Evolutionary conservation across 495 filamentous ascomycete genomes (phyloP).

Genomic region (Oidiodendron maius): DNA sequence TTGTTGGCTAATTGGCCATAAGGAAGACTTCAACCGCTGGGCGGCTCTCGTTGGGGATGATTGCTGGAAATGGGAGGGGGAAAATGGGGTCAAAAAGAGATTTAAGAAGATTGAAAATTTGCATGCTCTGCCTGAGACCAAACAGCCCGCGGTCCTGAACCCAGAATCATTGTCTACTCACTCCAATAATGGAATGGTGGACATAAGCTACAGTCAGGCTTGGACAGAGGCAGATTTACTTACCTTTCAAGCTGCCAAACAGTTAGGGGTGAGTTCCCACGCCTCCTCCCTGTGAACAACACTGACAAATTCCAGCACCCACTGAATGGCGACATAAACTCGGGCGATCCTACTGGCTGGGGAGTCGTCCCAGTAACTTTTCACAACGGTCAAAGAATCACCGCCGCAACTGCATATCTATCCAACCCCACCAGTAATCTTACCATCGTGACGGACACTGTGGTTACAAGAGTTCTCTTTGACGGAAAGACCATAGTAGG

Average conservation of each 20-base stretch:
- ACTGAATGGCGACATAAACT: slow-evolving; percentile 47
- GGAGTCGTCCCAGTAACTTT: slow-evolving; percentile 50
- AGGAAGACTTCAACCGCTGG: slow-evolving; percentile 32
- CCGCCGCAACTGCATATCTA: slow-evolving; percentile 38
- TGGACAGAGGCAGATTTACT: slow-evolving; percentile 45
- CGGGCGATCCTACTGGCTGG: slow-evolving; percentile 49
- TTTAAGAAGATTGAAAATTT: slow-evolving; percentile 46
- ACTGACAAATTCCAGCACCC: neutral
- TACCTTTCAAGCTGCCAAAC: slow-evolving; percentile 44
- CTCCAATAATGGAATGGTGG: neutral
- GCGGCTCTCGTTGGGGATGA: slow-evolving; percentile 23
- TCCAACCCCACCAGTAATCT: slow-evolving; percentile 31
- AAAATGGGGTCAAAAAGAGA: slow-evolving; percentile 8
- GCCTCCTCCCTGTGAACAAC: slow-evolving; percentile 17
- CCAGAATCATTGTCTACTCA: slow-evolving; percentile 3
- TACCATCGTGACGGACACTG: slow-evolving; percentile 40
- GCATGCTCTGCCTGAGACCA: slow-evolving; percentile 49
- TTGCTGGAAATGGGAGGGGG: slow-evolving; percentile 32
- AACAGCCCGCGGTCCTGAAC: slow-evolving; percentile 31
- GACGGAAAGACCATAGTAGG: slow-evolving; percentile 39
- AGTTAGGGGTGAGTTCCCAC: slow-evolving; percentile 46
- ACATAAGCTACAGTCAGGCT: slow-evolving; percentile 28
- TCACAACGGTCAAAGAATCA: slow-evolving; percentile 43
- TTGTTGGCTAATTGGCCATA: slow-evolving; percentile 29
- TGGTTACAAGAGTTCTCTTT: slow-evolving; percentile 43